These are phyloP conservation scores for Cercospora sesami DNA, from an alignment of 2,329 filamentous ascomycete genomes.

Conservation along the genomic window DNA sequence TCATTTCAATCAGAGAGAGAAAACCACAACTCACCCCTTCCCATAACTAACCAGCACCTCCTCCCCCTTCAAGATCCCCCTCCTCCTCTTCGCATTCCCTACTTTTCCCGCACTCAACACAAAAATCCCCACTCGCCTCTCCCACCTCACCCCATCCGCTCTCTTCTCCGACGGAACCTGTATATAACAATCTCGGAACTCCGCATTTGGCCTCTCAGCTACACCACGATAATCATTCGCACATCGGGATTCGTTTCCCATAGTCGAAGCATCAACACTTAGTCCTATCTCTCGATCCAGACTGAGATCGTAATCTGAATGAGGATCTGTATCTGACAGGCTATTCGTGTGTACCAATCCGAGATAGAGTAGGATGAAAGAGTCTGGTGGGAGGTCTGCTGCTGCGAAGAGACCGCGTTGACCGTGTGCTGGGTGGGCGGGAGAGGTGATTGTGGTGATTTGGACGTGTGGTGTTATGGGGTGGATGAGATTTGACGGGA, in stretches of 20 bases:
- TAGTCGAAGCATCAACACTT: slow-evolving; percentile 50
- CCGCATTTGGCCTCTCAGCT: slow-evolving; percentile 41
- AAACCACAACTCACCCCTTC: slow-evolving; percentile 15
- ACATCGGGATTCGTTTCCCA: slow-evolving; percentile 55
- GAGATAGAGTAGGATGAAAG: slow-evolving; percentile 53
- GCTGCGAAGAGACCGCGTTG: slow-evolving; percentile 53
- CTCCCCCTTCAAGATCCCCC: slow-evolving; percentile 50
- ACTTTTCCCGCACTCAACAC: slow-evolving; percentile 52
- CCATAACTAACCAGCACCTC: slow-evolving; percentile 57
- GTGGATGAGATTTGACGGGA: slow-evolving; percentile 25
- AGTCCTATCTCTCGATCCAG: slow-evolving; percentile 52
- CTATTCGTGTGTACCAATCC: slow-evolving; percentile 50
- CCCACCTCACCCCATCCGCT: slow-evolving; percentile 43
- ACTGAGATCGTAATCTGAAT: slow-evolving; percentile 54
- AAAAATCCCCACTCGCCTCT: slow-evolving; percentile 53
- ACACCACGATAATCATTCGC: slow-evolving; percentile 57
- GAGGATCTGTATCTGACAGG: slow-evolving; percentile 46
- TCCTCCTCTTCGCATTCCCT: slow-evolving; percentile 44
- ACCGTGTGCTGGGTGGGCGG: slow-evolving; percentile 50
- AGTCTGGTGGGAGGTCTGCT: slow-evolving; percentile 46
- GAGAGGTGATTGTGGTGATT: slow-evolving; percentile 45
- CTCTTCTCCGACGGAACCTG: slow-evolving; percentile 42
- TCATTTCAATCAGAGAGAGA: not conserved
- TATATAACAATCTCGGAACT: slow-evolving; percentile 42
- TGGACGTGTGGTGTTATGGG: slow-evolving; percentile 43